Conservation (phyloP, 192 early-diverging fungal species). For the Gamsiella multidivaricata region DNA sequence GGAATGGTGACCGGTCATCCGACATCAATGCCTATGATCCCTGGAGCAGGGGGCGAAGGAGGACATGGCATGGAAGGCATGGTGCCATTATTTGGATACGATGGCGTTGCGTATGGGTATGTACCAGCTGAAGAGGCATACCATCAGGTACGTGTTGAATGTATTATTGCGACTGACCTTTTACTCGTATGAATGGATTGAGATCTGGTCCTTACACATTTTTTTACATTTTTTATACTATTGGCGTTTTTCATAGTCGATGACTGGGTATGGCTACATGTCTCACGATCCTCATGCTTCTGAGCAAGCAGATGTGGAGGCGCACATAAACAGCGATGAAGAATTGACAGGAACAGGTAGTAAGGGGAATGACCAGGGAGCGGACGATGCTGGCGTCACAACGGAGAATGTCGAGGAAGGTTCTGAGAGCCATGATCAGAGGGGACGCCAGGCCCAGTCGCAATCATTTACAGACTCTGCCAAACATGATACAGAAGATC, state of each 20-base stretch:
- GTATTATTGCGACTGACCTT: background rate
- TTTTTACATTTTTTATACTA: background rate
- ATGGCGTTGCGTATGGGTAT: slow-evolving; percentile 40
- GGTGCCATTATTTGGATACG: slow-evolving; percentile 40
- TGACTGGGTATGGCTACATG: slow-evolving; percentile 35
- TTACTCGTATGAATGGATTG: no score
- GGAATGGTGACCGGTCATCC: slow-evolving; percentile 18
- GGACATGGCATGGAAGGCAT: slow-evolving; percentile 34
- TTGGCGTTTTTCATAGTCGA: slow-evolving; percentile 2
- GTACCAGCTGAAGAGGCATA: slow-evolving; percentile 37
- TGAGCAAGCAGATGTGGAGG: background rate
- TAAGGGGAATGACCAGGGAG: background rate
- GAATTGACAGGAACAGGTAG: no score
- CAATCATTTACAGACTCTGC: no score
- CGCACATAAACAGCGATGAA: background rate
- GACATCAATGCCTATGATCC: background rate
- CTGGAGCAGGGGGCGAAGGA: background rate
- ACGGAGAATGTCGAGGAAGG: no score
- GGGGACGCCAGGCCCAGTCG: no score
- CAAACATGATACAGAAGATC: no score
- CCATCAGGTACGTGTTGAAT: slow-evolving; percentile 34
- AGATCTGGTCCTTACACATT: no score
- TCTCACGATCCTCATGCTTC: slow-evolving; percentile 15
- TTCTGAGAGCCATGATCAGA: no score
- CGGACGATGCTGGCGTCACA: background rate